These are phyloP conservation scores for Datisca glomerata DNA, from an alignment of 306 rosid species.

Conservation along the genomic window DNA sequence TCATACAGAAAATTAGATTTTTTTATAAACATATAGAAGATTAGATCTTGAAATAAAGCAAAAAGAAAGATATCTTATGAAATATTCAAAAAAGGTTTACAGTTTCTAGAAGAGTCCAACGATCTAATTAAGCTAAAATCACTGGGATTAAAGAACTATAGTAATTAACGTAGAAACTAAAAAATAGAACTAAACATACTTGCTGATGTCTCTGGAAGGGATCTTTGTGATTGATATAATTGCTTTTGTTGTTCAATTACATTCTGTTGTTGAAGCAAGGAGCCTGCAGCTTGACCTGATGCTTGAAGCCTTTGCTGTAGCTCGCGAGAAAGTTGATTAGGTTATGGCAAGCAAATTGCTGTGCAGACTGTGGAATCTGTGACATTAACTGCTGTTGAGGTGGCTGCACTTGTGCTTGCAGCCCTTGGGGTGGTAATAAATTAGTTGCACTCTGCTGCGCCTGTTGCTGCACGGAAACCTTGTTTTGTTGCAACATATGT, in stretches of 20 bases:
- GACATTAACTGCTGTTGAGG: conserved; percentile 63
- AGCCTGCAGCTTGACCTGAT: conserved; percentile 37
- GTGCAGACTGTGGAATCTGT: conserved; percentile 68
- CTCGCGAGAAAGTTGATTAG: conserved; percentile 55
- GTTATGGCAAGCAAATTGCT: conserved; percentile 56
- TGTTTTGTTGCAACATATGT: conserved; percentile 62
- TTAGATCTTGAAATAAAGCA: no score
- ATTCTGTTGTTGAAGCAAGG: conserved; percentile 64
- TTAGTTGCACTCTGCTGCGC: conserved; percentile 44
- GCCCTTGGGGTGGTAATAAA: conserved; percentile 51
- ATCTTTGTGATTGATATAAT: conserved; percentile 61
- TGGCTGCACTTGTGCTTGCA: conserved; percentile 51
- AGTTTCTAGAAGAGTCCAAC: no score
- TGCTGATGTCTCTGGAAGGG: conserved; percentile 66
- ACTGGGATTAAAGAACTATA: background rate
- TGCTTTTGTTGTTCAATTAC: conserved; percentile 74
- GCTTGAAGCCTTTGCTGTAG: conserved; percentile 72
- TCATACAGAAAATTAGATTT: no score
- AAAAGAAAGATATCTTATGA: no score
- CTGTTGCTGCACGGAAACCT: conserved; percentile 55
- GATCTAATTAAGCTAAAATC: conserved; percentile 4
- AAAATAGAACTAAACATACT: conserved; percentile 36
- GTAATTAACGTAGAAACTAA: background rate
- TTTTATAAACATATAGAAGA: no score
- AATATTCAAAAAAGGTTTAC: no score